Percentiles rank a stretch among this genome's conserved stretches.
Evolutionary conservation across 306 rosid species (phyloP).

Genomic region (Malus domestica): DNA sequence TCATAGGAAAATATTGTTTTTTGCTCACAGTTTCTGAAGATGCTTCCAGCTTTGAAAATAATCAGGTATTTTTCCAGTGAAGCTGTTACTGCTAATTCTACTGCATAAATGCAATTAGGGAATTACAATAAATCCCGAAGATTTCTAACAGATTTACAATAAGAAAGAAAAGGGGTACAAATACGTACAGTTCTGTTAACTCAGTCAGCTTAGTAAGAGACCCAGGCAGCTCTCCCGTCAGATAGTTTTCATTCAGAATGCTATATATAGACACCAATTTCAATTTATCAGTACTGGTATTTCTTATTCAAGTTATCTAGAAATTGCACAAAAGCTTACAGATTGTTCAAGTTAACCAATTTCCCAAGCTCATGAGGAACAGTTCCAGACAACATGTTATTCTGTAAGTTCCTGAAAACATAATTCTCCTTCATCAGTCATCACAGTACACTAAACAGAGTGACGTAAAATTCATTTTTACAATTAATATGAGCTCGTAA

Average conservation of each 20-base stretch:
- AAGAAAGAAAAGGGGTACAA: not conserved
- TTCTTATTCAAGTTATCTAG: not conserved
- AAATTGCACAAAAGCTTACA: constrained; percentile 2
- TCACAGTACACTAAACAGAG: not conserved
- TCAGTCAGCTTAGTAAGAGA: constrained; percentile 7
- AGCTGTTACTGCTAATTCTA: constrained; percentile 27
- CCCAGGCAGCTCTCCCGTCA: constrained; percentile 15
- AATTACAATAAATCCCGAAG: not conserved
- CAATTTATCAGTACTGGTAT: not conserved
- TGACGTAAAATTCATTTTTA: not conserved
- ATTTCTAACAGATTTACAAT: not conserved
- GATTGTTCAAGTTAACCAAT: not conserved
- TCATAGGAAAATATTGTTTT: not conserved
- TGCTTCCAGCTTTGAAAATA: constrained; percentile 8
- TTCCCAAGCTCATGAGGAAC: constrained; percentile 16
- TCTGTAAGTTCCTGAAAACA: constrained; percentile 6
- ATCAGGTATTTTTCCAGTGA: constrained; percentile 20
- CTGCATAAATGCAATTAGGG: not conserved
- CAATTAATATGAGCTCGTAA: not conserved
- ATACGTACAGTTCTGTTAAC: constrained; percentile 17
- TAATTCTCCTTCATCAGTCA: not conserved
- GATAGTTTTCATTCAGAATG: constrained; percentile 16
- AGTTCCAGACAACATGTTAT: constrained; percentile 8
- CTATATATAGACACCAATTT: not conserved
- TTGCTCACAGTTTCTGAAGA: constrained; percentile 11